These are phyloP conservation scores for Chalciporus sphaerocephalus DNA, from an alignment of 768 basidiomycete species.

Conservation along the genomic window DNA sequence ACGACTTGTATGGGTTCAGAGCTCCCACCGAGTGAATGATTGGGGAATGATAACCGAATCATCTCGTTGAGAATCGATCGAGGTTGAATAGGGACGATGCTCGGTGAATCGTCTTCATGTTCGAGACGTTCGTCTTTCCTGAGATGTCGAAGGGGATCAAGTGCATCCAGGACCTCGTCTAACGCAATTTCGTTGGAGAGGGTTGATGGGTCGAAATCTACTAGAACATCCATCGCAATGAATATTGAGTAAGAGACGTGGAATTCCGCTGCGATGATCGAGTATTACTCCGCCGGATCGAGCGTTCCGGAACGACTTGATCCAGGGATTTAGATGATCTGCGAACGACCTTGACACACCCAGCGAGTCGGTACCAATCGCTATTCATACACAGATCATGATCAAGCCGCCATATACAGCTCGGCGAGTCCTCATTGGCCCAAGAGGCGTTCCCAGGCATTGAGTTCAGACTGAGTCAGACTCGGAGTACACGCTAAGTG, in stretches of 20 bases:
- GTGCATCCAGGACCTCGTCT: constrained; percentile 52
- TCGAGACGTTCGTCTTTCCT: constrained; percentile 37
- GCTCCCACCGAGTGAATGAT: constrained; percentile 1
- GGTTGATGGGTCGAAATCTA: constrained; percentile 10
- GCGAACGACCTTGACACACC: too few relatives aligned
- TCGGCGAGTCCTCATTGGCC: too few relatives aligned
- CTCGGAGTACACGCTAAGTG: too few relatives aligned
- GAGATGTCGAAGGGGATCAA: constrained; percentile 60
- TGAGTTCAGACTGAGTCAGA: too few relatives aligned
- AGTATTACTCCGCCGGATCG: too few relatives aligned
- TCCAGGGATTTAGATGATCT: too few relatives aligned
- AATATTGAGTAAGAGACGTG: neutral
- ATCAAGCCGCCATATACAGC: too few relatives aligned
- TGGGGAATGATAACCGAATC: constrained; percentile 40
- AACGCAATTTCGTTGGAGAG: constrained; percentile 36
- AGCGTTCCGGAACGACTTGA: too few relatives aligned
- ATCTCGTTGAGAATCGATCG: constrained; percentile 47
- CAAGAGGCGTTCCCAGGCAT: too few relatives aligned
- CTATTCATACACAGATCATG: too few relatives aligned
- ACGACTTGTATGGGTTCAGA: constrained; percentile 26
- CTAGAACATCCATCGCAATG: constrained; percentile 1
- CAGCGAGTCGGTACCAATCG: too few relatives aligned
- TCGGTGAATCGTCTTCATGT: constrained; percentile 16
- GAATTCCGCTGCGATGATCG: neutral
- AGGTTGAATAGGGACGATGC: constrained; percentile 52